These are phyloP conservation scores for Saccharomyces hybrid DNA, from an alignment of 1,139 yeast species.

Conservation along the genomic window DNA sequence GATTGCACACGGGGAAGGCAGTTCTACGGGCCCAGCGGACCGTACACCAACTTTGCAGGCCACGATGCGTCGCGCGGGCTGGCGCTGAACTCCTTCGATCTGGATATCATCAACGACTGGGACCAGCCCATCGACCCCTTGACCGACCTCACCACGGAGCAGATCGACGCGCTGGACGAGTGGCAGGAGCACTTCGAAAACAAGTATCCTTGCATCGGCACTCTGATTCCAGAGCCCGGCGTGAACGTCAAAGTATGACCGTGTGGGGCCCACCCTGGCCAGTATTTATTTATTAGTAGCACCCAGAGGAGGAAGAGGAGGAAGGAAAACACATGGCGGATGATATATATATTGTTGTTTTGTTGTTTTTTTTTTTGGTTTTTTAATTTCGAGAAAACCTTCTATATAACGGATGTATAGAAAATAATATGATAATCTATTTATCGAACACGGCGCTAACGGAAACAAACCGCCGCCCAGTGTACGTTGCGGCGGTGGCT, in stretches of 20 bases:
- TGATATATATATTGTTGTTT: not conserved
- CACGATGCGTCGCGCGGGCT: conserved; percentile 93
- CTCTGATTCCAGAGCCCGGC: conserved; percentile 37
- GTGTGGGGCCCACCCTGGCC: not conserved
- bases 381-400: not conserved
- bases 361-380: too few species aligned
- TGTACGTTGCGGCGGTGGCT: not conserved
- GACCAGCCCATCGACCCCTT: conserved; percentile 69
- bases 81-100: conserved; percentile 83
- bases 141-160: conserved; percentile 52
- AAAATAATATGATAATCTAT: not conserved
- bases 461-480: too few species aligned
- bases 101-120: conserved; percentile 46
- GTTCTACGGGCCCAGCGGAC: conserved; percentile 96
- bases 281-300: not conserved
- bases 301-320: not conserved
- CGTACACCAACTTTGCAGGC: conserved; percentile 93
- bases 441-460: not conserved
- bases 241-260: conserved; percentile 14
- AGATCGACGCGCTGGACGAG: conserved; percentile 58
- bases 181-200: conserved; percentile 82
- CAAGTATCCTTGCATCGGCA: conserved; percentile 68
- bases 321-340: not conserved
- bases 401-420: not conserved
- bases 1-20: conserved; percentile 76